These are phyloP conservation scores for Globisporangium rhizosaccharum DNA, from an alignment of 352 stramenopile species.

Conservation along the genomic window DNA sequence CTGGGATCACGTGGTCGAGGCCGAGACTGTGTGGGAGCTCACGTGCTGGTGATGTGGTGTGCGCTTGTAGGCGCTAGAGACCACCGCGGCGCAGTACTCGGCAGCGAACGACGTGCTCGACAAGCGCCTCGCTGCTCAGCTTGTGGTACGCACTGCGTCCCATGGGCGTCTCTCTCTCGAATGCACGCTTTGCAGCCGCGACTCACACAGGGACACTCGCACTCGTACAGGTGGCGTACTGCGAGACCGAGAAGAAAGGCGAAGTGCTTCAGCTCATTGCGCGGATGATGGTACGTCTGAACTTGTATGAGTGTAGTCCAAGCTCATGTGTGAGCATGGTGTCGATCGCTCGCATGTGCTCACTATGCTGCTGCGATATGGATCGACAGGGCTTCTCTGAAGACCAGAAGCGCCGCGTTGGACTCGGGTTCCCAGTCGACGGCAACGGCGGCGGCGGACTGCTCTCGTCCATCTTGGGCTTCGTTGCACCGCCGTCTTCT, in stretches of 20 bases:
- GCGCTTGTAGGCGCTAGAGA: slow-evolving; percentile 44
- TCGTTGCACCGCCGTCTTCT: slow-evolving; percentile 23
- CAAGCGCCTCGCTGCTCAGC: slow-evolving; percentile 62
- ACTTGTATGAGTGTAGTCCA: neutral
- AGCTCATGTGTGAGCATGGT: neutral
- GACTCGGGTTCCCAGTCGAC: slow-evolving; percentile 40
- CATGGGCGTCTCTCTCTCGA: too few species aligned
- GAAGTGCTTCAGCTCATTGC: slow-evolving; percentile 71
- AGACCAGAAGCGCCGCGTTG: slow-evolving; percentile 62
- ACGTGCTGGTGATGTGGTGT: neutral
- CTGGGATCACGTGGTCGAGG: too few species aligned
- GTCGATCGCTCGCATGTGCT: neutral
- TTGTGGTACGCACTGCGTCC: slow-evolving; percentile 34
- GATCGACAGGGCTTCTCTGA: slow-evolving; percentile 43
- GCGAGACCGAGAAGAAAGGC: slow-evolving; percentile 62
- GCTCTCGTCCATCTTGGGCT: slow-evolving; percentile 59
- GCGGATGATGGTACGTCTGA: slow-evolving; percentile 51
- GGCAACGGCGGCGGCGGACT: slow-evolving; percentile 59
- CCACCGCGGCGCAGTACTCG: slow-evolving; percentile 43
- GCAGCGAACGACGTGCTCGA: slow-evolving; percentile 56
- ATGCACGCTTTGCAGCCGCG: neutral
- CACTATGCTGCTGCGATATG: neutral
- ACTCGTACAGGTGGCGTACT: slow-evolving; percentile 46
- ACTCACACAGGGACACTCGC: neutral
- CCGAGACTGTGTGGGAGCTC: too few species aligned